These are phyloP conservation scores for Brachypodium distachyon DNA, from an alignment of 202 grass and related monocot species.

Conservation along the genomic window DNA sequence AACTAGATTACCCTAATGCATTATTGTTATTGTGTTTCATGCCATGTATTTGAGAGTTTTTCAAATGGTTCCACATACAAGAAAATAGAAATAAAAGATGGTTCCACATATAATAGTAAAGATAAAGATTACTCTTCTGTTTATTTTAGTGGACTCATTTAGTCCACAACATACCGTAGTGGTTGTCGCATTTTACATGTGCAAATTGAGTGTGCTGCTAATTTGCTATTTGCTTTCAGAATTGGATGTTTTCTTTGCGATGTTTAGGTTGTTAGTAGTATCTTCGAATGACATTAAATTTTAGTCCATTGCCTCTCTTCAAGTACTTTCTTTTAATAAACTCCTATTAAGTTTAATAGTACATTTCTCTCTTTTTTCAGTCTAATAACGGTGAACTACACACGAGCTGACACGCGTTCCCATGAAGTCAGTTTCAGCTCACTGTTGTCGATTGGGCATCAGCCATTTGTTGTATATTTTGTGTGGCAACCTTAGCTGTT, in stretches of 20 bases:
- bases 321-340: not conserved
- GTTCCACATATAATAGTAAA: no score
- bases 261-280: not conserved
- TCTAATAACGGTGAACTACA: slow-evolving; percentile 12
- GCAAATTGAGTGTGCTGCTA: not conserved
- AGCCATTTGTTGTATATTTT: slow-evolving; percentile 7
- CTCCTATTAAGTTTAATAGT: not conserved
- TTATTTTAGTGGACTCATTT: not conserved
- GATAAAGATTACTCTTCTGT: not conserved
- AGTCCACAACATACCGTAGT: not conserved
- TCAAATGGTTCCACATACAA: no score
- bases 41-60: no score
- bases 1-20: no score
- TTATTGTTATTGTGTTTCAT: no score
- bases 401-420: not conserved
- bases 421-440: not conserved
- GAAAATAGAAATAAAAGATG: no score
- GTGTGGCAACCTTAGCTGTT: not conserved
- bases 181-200: not conserved
- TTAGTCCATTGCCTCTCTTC: not conserved
- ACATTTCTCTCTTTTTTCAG: slow-evolving; percentile 29
- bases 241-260: not conserved
- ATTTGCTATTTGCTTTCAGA: not conserved
- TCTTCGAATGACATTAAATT: not conserved
- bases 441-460: not conserved